Base-by-base conservation (phyloP, 306 rosid species). In the Acacia acuminata region DNA sequence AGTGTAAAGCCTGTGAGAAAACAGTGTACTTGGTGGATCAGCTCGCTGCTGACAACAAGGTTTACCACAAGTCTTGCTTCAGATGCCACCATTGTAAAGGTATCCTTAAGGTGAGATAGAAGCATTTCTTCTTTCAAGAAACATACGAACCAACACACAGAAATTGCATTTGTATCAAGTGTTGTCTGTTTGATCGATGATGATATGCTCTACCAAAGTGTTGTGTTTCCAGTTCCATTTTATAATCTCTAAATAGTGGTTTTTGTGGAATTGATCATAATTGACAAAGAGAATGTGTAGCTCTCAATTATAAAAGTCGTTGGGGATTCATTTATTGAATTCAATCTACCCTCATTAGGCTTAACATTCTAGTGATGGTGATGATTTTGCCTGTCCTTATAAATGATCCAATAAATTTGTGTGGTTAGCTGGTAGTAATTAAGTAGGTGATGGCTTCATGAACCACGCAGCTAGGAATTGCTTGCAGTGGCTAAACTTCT, bases 21-120 rank as follows among this genome's bases (percentile, higher is more conserved):
- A 96, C 93, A 30, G 99, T 94, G 5, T 96, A 96, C 50, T 91
- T 91, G 89, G 94, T 96, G 85, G 99, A 94, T 85, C 88, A 96
- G 87, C 98, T 91, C 10, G 88, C 94, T 83, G 96, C 99, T 85
- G 99, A 96, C 69, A 86, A 86, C 85, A 94, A 86, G 84, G 94
- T 92, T 75, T 96, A 91, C 77, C 99, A 96, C 86, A 94, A 94
- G 79, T 90, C 94, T 42, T 96, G 99, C 84, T 96, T 96, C 85
- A 94, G 91, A 84, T 96, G 99, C 84, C 96, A 92, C 87, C 99
- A 96, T 79, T 96, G 99, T 90, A 96, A 94, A 85, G 92, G 97
- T 65, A 94, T 97, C 81, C 98, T 96, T 82, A 94, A 92, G 99
- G 99, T 91, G 75, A 20, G 50, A 48, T 30, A 11, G 16, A 70